Evolutionary conservation across 805 yeast genomes (phyloP).

Genomic region (Maudiozyma saulgeensis): DNA sequence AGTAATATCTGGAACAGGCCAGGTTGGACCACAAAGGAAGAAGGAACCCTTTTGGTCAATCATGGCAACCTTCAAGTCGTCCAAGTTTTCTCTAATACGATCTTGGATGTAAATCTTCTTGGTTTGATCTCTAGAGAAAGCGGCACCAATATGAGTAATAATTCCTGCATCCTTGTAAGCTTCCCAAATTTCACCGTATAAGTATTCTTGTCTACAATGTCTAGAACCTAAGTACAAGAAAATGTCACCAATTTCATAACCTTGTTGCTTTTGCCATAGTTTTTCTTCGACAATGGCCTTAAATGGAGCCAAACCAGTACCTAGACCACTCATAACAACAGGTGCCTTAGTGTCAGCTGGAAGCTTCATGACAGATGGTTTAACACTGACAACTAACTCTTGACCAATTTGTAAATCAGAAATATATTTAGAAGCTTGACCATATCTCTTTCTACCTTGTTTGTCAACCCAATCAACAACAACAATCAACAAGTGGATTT

Average conservation of each 20-base stretch:
- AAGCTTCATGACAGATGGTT: slow-evolving; percentile 94
- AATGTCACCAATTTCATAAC: slow-evolving; percentile 79
- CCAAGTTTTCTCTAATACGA: slow-evolving; percentile 69
- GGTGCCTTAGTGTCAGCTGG: slow-evolving; percentile 85
- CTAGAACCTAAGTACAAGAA: slow-evolving; percentile 87
- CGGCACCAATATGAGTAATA: slow-evolving; percentile 92
- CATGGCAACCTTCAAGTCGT: slow-evolving; percentile 69
- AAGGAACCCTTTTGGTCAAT: slow-evolving; percentile 74
- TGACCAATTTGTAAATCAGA: slow-evolving; percentile 71
- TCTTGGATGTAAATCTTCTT: slow-evolving; percentile 93
- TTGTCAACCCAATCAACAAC: slow-evolving; percentile 94
- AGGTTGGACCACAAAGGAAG: slow-evolving; percentile 96
- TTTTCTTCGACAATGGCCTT: slow-evolving; percentile 95
- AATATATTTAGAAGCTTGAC: slow-evolving; percentile 88
- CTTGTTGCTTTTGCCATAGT: slow-evolving; percentile 85
- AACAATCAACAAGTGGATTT: slow-evolving; percentile 83
- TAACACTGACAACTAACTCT: slow-evolving; percentile 86
- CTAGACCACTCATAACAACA: slow-evolving; percentile 91
- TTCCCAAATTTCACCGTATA: slow-evolving; percentile 96
- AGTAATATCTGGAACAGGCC: slow-evolving; percentile 98
- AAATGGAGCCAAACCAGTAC: slow-evolving; percentile 97
- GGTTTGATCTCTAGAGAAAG: slow-evolving; percentile 95
- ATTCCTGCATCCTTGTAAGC: slow-evolving; percentile 88
- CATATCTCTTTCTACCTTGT: slow-evolving; percentile 76
- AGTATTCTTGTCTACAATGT: slow-evolving; percentile 88